Conservation (phyloP, 192 early-diverging fungal species). For the Backusella psychrophila region DNA sequence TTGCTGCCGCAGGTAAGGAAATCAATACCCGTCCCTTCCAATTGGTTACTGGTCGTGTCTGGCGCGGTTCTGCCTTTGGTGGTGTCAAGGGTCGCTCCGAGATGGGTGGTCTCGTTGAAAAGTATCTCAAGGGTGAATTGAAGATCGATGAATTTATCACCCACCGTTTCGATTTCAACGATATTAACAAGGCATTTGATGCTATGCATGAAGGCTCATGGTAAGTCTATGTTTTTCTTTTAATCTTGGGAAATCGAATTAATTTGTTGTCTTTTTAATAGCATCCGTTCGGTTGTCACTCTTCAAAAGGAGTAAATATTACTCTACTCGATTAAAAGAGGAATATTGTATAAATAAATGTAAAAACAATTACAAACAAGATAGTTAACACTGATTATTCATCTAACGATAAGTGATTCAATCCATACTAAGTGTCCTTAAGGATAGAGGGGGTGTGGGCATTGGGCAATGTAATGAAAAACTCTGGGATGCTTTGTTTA, state of each 20-base stretch:
- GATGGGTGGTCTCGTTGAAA: slow-evolving; percentile 81
- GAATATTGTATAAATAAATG: background rate
- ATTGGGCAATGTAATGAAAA: background rate
- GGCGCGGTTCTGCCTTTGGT: slow-evolving; percentile 97
- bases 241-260: background rate
- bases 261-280: slow-evolving; percentile 6
- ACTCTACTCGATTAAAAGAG: background rate
- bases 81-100: slow-evolving; percentile 94
- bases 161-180: slow-evolving; percentile 71
- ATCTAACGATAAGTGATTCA: background rate
- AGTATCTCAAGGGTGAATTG: slow-evolving; percentile 80
- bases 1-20: slow-evolving; percentile 91
- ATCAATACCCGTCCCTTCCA: slow-evolving; percentile 94
- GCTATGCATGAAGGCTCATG: slow-evolving; percentile 80
- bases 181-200: slow-evolving; percentile 94
- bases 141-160: slow-evolving; percentile 94
- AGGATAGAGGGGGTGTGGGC: background rate
- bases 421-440: background rate
- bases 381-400: background rate
- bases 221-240: slow-evolving; percentile 30
- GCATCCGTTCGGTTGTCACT: slow-evolving; percentile 36
- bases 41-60: slow-evolving; percentile 92
- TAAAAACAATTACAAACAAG: background rate
- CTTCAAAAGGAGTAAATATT: slow-evolving; percentile 18
- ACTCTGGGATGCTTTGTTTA: background rate